Percentiles rank a stretch among this genome's conserved stretches.
phyloP scores from a whole-genome alignment of 306 rosid genomes.

The Sicyos edulis region DNA sequence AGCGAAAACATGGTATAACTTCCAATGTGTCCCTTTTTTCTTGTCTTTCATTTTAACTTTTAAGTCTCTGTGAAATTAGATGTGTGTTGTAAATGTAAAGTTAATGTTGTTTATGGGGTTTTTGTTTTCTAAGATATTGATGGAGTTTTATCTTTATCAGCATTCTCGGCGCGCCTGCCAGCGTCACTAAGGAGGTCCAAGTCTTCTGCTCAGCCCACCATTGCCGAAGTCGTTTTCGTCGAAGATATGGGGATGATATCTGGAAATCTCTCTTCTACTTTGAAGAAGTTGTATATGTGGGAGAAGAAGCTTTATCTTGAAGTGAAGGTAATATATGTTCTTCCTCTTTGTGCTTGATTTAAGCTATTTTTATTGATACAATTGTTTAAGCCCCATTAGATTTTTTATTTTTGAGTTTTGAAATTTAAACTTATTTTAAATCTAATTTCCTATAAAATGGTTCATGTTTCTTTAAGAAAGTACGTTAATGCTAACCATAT shows the following conservation, averaged over 20 bases:
- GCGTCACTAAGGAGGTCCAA: constrained; percentile 40
- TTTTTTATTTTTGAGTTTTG: too few species aligned
- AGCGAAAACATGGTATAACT: constrained; percentile 47
- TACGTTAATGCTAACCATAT: too few species aligned
- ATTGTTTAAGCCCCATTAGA: too few species aligned
- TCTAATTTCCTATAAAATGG: too few species aligned
- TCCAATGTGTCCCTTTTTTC: background rate
- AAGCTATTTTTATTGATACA: background rate
- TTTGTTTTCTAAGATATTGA: constrained; percentile 69
- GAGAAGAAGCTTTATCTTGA: constrained; percentile 85
- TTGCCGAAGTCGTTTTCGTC: constrained; percentile 32
- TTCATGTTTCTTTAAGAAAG: too few species aligned
- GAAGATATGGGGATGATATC: constrained; percentile 47
- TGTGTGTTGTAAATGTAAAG: background rate
- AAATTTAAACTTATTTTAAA: too few species aligned
- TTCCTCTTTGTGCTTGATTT: background rate
- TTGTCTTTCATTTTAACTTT: too few species aligned
- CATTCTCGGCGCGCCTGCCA: constrained; percentile 56
- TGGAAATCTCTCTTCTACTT: constrained; percentile 65
- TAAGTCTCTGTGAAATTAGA: too few species aligned
- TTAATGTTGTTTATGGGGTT: constrained; percentile 3
- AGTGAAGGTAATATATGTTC: constrained; percentile 59
- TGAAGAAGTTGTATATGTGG: constrained; percentile 85
- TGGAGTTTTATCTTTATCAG: constrained; percentile 42
- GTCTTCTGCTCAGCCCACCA: constrained; percentile 31